Percentiles rank a stretch among this genome's conserved stretches.
Evolutionary conservation across 148 eudicot genomes (phyloP).

Genomic region (Limonium bicolor): DNA sequence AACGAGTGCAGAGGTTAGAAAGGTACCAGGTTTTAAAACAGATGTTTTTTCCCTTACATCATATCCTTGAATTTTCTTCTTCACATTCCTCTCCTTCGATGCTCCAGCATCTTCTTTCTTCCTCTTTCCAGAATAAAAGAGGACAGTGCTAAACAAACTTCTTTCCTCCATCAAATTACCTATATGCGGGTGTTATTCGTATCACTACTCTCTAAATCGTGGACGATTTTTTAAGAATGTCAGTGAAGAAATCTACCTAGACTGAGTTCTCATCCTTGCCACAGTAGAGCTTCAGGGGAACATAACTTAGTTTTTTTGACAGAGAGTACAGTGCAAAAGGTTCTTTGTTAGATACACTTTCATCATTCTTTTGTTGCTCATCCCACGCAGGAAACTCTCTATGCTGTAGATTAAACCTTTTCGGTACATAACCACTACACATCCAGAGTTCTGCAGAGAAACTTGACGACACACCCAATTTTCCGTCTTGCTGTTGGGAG

Average conservation of each 20-base stretch:
- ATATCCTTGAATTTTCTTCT: conserved; percentile 48
- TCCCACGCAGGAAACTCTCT: conserved; percentile 71
- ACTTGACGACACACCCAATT: conserved; percentile 34
- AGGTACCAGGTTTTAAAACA: too few species aligned
- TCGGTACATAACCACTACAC: conserved; percentile 69
- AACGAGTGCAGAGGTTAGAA: too few species aligned
- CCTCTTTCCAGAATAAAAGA: conserved; percentile 29
- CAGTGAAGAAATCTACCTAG: conserved; percentile 17
- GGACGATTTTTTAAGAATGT: conserved; percentile 16
- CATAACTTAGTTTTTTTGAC: conserved; percentile 29
- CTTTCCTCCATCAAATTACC: conserved; percentile 26
- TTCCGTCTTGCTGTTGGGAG: conserved; percentile 7
- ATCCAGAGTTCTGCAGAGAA: conserved; percentile 72
- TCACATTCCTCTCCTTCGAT: conserved; percentile 38
- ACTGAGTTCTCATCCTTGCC: conserved; percentile 12
- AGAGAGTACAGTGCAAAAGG: conserved; percentile 49
- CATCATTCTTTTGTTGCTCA: conserved; percentile 13
- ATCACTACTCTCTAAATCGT: conserved; percentile 21
- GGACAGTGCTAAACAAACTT: conserved; percentile 12
- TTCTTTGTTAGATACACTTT: conserved; percentile 29
- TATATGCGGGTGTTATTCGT: conserved; percentile 7
- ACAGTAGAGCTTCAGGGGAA: conserved; percentile 14
- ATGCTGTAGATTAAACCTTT: conserved; percentile 53
- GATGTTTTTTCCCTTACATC: conserved; percentile 27
- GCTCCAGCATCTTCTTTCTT: conserved; percentile 32